Base-by-base conservation (phyloP, 306 rosid genomes). In the Cucurbita argyrosperma region DNA sequence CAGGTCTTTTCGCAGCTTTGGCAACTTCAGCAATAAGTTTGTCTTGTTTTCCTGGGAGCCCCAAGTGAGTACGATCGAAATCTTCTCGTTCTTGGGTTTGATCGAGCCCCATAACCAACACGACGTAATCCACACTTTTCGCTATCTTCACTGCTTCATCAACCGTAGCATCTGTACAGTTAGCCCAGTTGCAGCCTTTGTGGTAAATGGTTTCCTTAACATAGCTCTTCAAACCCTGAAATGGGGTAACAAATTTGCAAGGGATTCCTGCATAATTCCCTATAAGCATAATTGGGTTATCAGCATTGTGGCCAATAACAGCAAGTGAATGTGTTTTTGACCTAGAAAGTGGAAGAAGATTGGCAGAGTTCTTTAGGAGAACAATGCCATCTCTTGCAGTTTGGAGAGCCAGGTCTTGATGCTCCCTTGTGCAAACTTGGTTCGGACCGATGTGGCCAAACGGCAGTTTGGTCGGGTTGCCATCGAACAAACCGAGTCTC, bases 181-280 rank as follows among this genome's bases (percentile, higher is more conserved):
- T 75, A 7, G 84, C 91, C 5, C 82, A 64, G 63, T 87, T 81
- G 68, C 97, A 94, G 10, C 99, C 99, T 9, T 80, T 85, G 60
- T 85, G 91, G 61, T 75, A 91, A 23, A 81, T 42, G 7, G 86
- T 35, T 42, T 81, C 23, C 79, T 82, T 84, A 40, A 80, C 90
- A 72, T 88, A 88, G 57, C 80, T 78, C 49, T 52, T 86, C 71
- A 94, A 76, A 10, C 85, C 96, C 71, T 85, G 82, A 46, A 94
- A 79, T 77, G 90, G 82, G 1, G 92, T 85, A 10, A 87, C 54
- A 3, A 37, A 10, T 71, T 75, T 91, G 83, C 99, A 94, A 23
- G 99, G 96, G 69, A 81, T 88, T 56, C 99, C 99, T 8, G 83
- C 89, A 62, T 94, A 94, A 84, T 91, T 89, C 79, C 99, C 99